Evolutionary conservation across 805 yeast species (phyloP), one percentile per base, ranked within the genome.

Genomic region (Kockiozyma suomiensis): DNA sequence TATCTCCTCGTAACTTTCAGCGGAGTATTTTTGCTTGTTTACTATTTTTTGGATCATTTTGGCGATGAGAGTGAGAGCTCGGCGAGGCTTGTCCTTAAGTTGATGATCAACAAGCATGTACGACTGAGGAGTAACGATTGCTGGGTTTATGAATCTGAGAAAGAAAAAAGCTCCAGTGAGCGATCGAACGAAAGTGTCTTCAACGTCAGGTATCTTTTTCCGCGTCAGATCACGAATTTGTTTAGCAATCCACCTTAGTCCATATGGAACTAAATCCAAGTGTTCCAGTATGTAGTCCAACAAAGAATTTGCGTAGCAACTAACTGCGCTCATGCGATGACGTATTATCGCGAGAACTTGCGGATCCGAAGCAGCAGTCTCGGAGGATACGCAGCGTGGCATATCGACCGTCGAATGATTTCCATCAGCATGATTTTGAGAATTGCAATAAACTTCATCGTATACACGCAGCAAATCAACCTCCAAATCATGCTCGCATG

Each of bases 41-140:
- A 96, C 97, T 76, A 92, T 82, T 66, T 87, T 83, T 74, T 93
- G 98, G 21, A 93, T 75, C 19, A 88, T 85, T 68, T 90, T 89
- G 1, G 96, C 97, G 35, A 92, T 72, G 56, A 88, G 85, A 61
- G 92, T 84, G 52, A 89, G 79, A 0, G 90, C 82, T 64, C 96
- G 80, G 62, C 90, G 78, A 3, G 78, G 78, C 15, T 70, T 71
- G 55, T 75, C 75, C 2, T 82, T 68, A 1, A 76, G 77, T 23
- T 63, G 59, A 45, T 59, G 67, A 48, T 74, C 75, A 10, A 76
- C 70, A 23, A 77, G 68, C 70, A 70, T 70, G 64, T 74, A 79
- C 5, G 86, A 79, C 58, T 89, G 96, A 0, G 97, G 97, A 35
- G 90, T 85, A 13, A 92, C 92, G 67, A 92, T 85, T 0, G 96